Conservation (phyloP, 495 filamentous ascomycete genomes). For the Talaromyces wortmannii region DNA sequence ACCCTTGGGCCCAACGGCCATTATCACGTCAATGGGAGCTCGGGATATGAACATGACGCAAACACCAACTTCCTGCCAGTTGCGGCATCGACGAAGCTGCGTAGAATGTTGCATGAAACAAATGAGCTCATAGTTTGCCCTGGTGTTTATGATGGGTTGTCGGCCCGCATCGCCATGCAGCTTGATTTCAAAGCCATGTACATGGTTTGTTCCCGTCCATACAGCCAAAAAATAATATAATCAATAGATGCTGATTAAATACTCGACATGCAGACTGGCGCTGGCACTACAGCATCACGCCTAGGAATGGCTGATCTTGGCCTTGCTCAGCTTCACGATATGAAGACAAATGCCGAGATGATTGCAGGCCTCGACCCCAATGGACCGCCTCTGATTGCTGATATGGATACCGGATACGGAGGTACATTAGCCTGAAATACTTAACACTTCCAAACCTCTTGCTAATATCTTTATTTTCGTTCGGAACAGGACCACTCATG, state of each 20-base stretch:
- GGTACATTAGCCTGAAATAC: conserved; percentile 22
- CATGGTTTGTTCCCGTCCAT: conserved; percentile 43
- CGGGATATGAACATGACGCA: neutral
- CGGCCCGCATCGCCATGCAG: conserved; percentile 55
- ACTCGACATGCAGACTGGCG: conserved; percentile 47
- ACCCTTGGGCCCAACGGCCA: conserved; percentile 31
- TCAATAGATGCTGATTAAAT: too few species aligned
- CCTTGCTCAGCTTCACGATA: conserved; percentile 56
- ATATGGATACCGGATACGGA: conserved; percentile 62
- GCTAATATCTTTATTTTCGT: neutral
- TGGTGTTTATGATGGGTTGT: conserved; percentile 64
- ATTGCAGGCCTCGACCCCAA: conserved; percentile 54
- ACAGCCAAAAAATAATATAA: too few species aligned
- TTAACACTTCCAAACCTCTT: too few species aligned
- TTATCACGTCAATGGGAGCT: conserved; percentile 25
- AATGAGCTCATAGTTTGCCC: conserved; percentile 48
- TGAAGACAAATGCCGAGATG: conserved; percentile 59
- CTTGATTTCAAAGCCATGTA: conserved; percentile 58
- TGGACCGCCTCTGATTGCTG: conserved; percentile 58
- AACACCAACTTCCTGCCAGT: conserved; percentile 6
- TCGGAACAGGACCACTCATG: conserved; percentile 45
- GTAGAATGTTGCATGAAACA: conserved; percentile 32
- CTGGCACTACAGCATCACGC: conserved; percentile 56
- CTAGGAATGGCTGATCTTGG: conserved; percentile 63
- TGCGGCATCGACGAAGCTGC: conserved; percentile 39